These are phyloP conservation scores for Fraxinus baroniana DNA, from an alignment of 305 asterid genomes.

Conservation along the genomic window DNA sequence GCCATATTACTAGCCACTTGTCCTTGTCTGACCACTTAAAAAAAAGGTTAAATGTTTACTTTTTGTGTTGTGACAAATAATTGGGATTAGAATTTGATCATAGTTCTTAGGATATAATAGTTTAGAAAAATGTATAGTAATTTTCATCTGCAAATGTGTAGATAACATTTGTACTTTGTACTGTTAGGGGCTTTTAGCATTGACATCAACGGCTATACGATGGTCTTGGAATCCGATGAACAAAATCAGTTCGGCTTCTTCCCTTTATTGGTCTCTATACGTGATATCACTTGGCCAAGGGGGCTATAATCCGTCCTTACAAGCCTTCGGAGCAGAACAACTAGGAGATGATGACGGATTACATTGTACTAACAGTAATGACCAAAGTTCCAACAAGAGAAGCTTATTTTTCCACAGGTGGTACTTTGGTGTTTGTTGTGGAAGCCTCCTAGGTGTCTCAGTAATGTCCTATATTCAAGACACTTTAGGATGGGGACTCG, in stretches of 20 bases:
- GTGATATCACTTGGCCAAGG: constrained; percentile 81
- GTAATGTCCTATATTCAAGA: constrained; percentile 84
- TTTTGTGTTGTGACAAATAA: neutral
- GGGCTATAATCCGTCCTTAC: constrained; percentile 84
- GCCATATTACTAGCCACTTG: constrained; percentile 40
- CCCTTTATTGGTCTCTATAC: constrained; percentile 58
- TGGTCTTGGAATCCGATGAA: constrained; percentile 49
- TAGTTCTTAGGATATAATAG: neutral
- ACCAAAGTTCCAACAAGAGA: constrained; percentile 39
- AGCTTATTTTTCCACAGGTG: constrained; percentile 84
- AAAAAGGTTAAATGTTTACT: neutral
- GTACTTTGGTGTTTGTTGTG: constrained; percentile 86
- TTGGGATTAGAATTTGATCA: neutral
- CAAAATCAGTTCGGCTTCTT: constrained; percentile 39
- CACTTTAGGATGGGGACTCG: constrained; percentile 82
- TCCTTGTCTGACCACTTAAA: neutral
- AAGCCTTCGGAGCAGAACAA: constrained; percentile 93
- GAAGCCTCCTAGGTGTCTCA: constrained; percentile 76
- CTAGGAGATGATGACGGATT: constrained; percentile 47
- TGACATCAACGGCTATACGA: constrained; percentile 61
- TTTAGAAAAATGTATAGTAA: neutral
- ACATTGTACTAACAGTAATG: constrained; percentile 31
- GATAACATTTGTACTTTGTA: neutral
- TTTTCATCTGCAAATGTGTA: neutral
- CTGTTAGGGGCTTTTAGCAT: constrained; percentile 69